A percentile compares a stretch with the other conserved stretches of the same genome.
Conservation (phyloP, 768 basidiomycete species). For the Phanerodontia chrysosporium region DNA sequence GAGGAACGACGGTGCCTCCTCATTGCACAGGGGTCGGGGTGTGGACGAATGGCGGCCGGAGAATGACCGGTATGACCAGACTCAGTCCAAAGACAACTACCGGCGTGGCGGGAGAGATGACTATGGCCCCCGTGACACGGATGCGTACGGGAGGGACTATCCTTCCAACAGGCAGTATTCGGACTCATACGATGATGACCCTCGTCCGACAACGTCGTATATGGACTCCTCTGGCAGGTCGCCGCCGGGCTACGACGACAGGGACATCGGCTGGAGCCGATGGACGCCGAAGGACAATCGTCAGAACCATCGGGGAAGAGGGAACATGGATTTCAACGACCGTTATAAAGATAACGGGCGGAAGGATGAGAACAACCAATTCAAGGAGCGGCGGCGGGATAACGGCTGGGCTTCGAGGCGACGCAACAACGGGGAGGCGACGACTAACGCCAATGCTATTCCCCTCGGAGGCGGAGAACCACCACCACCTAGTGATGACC, state of each 20-base stretch:
- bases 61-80: slow-evolving; percentile 41
- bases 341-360: slow-evolving; percentile 36
- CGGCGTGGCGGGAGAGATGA: slow-evolving; percentile 35
- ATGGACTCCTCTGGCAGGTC: slow-evolving; percentile 31
- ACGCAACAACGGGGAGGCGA: slow-evolving; percentile 6
- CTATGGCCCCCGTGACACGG: slow-evolving; percentile 12
- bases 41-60: slow-evolving; percentile 50
- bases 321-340: slow-evolving; percentile 1
- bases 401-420: slow-evolving; percentile 31
- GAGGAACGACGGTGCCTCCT: slow-evolving; percentile 44
- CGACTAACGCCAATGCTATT: not conserved
- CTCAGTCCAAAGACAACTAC: slow-evolving; percentile 43
- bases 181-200: slow-evolving; percentile 14
- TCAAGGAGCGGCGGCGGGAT: slow-evolving; percentile 28
- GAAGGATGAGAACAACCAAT: slow-evolving; percentile 37
- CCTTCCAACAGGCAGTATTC: slow-evolving; percentile 6
- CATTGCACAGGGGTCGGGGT: slow-evolving; percentile 41
- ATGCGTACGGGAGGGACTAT: slow-evolving; percentile 8
- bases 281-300: slow-evolving; percentile 11
- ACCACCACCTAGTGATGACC: slow-evolving; percentile 14
- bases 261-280: slow-evolving; percentile 10
- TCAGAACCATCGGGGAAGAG: slow-evolving; percentile 4
- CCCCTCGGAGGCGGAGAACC: not conserved
- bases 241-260: slow-evolving; percentile 15
- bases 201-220: slow-evolving; percentile 27